Percentiles rank a stretch among this genome's conserved stretches.
phyloP scores from a whole-genome alignment of 2,329 filamentous ascomycete genomes.

The Ilyonectria destructans region DNA sequence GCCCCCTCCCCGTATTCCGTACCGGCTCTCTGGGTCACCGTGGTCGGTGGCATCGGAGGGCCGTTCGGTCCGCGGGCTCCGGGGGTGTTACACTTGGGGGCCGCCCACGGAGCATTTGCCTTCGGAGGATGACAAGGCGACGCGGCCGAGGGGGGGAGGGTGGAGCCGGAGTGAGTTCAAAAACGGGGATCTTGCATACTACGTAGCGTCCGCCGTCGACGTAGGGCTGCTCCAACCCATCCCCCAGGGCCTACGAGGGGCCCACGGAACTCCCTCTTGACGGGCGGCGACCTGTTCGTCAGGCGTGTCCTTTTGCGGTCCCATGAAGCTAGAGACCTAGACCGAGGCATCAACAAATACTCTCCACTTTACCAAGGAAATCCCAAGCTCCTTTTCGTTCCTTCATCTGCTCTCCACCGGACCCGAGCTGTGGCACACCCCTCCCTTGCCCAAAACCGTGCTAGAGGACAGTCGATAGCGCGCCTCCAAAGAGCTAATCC shows the following conservation, averaged over 20 bases:
- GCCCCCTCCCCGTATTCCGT: constrained; percentile 9
- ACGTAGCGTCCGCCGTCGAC: constrained; percentile 14
- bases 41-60: constrained; percentile 16
- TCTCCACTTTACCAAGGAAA: not conserved
- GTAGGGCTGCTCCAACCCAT: constrained; percentile 25
- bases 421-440: not conserved
- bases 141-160: constrained; percentile 18
- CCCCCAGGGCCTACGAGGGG: not conserved
- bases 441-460: constrained; percentile 15
- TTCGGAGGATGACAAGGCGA: constrained; percentile 22
- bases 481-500: constrained; percentile 19
- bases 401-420: constrained; percentile 2
- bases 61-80: constrained; percentile 8
- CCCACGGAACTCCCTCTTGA: not conserved
- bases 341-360: not conserved
- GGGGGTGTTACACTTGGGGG: constrained; percentile 21
- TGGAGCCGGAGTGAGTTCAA: constrained; percentile 16
- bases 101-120: constrained; percentile 13
- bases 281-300: no score
- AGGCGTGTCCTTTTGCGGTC: no score
- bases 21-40: constrained; percentile 32
- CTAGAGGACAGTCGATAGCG: constrained; percentile 32
- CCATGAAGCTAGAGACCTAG: not conserved
- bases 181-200: constrained; percentile 25
- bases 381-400: constrained; percentile 1